phyloP scores from a whole-genome alignment of 2,329 filamentous ascomycete genomes.

The Emmonsia crescens region DNA sequence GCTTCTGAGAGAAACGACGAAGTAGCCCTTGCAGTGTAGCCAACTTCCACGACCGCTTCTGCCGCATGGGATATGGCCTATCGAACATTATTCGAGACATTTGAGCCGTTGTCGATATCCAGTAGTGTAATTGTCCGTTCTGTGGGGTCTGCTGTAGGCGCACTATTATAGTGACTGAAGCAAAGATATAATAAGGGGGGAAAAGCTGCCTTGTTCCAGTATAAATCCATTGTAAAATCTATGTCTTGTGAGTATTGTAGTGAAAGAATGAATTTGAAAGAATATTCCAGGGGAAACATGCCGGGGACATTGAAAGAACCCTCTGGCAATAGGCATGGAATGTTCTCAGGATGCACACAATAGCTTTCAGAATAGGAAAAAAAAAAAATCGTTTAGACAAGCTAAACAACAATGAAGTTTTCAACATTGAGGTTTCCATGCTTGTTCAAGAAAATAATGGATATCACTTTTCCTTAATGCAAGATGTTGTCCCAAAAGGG shows the following conservation, averaged over 20 bases:
- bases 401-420: not conserved
- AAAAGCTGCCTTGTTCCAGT: not conserved
- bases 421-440: not conserved
- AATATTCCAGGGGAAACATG: not conserved
- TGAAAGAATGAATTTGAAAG: not conserved
- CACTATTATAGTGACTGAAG: not conserved
- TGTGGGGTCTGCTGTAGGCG: not conserved
- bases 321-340: not conserved
- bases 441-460: not conserved
- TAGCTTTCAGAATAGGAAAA: not conserved
- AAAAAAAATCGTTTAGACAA: too few relatives aligned
- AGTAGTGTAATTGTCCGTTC: not conserved
- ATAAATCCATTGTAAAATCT: not conserved
- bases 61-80: not conserved
- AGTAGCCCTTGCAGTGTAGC: not conserved
- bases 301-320: not conserved
- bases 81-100: conserved; percentile 1
- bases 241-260: not conserved
- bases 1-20: not conserved
- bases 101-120: not conserved
- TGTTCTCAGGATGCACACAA: not conserved
- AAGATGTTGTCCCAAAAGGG: not conserved
- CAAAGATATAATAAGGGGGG: too few relatives aligned
- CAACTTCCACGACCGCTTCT: not conserved
- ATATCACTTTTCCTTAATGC: not conserved